Base-by-base conservation (phyloP, 345 rosid genomes). In the Cardamine resedifolia region DNA sequence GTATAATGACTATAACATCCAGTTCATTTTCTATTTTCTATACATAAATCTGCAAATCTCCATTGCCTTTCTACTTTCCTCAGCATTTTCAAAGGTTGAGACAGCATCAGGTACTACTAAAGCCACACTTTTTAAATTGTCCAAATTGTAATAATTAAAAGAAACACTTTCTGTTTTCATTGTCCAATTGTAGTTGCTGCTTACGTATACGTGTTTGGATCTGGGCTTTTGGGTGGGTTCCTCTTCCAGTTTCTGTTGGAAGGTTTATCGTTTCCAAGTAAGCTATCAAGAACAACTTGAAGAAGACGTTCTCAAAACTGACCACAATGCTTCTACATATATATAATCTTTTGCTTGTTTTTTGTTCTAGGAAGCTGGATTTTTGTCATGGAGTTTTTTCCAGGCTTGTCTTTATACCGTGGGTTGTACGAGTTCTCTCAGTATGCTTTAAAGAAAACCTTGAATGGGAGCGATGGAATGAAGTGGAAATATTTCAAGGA, bases 1-100 rank as follows among this genome's bases (percentile, higher is more conserved):
- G 39, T 65, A 81, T 71, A 94, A 91, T 76, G 85, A 80, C 87
- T 89, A 86, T 82, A 52, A 80, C 72, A 71, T 91, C 79, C 97
- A 91, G 49, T 79, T 88, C 38, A 69, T 82, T 57, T 94, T 94
- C 58, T 94, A 78, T 72, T 81, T 91, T 67, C 62, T 83, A 75
- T 94, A 81, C 67, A 84, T 89, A 69, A 94, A 94, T 85, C 80
- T 94, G 67, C 98, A 91, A 88, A 83, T 94, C 48, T 67, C 97
- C 21, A 3, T 87, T 60, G 97, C 91, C 26, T 95, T 95, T 75
- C 82, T 95, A 16, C 56, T 72, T 14, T 85, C 97, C 26, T 81
- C 91, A 41, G 58, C 80, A 78, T 91, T 95, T 80, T 80, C 96
- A 66, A 85, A 82, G 58, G 83, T 83, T 43, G 88, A 88, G 84